Evolutionary conservation across 139 green algal species (phyloP), one percentile per base, ranked within the genome.

Genomic region (Tetradesmus obliquus): DNA sequence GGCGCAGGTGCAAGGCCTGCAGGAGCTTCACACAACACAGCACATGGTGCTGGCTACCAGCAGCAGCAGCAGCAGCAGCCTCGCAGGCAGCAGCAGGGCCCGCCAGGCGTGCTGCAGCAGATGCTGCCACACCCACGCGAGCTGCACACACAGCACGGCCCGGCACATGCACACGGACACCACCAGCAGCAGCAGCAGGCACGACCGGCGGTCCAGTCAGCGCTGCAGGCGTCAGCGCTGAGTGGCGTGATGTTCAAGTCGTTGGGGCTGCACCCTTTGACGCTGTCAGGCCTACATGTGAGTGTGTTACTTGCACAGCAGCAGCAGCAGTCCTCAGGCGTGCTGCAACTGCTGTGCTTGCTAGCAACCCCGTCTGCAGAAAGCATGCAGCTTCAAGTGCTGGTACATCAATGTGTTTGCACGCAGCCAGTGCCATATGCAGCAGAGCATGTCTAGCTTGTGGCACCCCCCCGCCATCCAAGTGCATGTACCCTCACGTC

Each of bases 231-330:
- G 10, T 66, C 53, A 55, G 86, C 86, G 13, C 69, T 90, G 69
- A 90, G 86, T 72, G 86, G 86, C 8, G 71, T 74, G 2, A 90
- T 90, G 86, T 90, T 90, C 32, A 15, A 20, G 8, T 72, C 69
- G 15, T n/a, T 90, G 20, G 69, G 86, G 19, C 71, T 90, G 53
- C 86, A 90, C 51, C 69, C 69, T 9, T 1, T 55, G 69, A 90
- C 86, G 3, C 86, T 90, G 1, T 55, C 53, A 62, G 85, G 69
- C 51, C 86, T 90, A 3, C 86, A 90, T 22, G 86, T 90, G 32
- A 90, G 86, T 69, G 19, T 79, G 55, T 6, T 80, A 60, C 84
- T 57, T 45, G 51, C 8, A 20, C 57, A 76, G 12, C 55, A 60
- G 32, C 79, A 84, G 17, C 32, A 58, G 76, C 5, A 55, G n/a